Evolutionary conservation across 2,329 filamentous ascomycete genomes (phyloP), one percentile per base, ranked within the genome.

Genomic region (Reticulascus tulasneorum): DNA sequence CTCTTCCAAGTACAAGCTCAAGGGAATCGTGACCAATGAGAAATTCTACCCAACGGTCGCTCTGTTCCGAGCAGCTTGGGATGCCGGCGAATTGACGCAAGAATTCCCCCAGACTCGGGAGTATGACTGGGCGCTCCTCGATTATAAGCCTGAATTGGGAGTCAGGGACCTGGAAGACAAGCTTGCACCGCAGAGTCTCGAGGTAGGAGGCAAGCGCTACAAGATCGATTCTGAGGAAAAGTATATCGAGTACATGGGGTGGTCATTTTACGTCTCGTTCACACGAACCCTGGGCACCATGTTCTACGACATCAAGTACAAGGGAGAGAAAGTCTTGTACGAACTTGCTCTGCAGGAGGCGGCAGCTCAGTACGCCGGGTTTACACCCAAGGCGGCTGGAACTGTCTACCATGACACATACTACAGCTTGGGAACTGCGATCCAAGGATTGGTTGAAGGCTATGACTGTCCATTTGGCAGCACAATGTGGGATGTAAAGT

Each of bases 321-420:
- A 69, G 44, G 67, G 64, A 10, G 62, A 73, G 42, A 58, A 69
- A 2, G 60, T 75, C 27, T 55, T 75, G 29, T 75, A 75, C 46
- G 69, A 75, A 51, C 60, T 75, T 5, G 64, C 64, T 8, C 54
- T 75, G 32, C 69, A 76, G 46, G 71, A 75, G 48, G 71, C 71
- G 0, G 56, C 71, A 18, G 67, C 71, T 5, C 71, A 75, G 38
- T 75, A 75, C 42, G 70, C 66, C 5, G 67, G 68, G 1, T 59
- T 62, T 42, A 57, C 68, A 35, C 67, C 69, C 9, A 67, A 68
- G 50, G 50, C 59, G 3, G 60, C 61, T 6, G 53, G 54, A n/a
- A 66, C 61, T 1, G 52, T 63, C 19, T 69, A 63, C 40, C 65
- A 69, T 35, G 67, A 68, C 35, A 59, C 59, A 0, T 54, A 56